Conservation (phyloP, 1,139 yeast species). For the Tardiomyces digboiensis region DNA sequence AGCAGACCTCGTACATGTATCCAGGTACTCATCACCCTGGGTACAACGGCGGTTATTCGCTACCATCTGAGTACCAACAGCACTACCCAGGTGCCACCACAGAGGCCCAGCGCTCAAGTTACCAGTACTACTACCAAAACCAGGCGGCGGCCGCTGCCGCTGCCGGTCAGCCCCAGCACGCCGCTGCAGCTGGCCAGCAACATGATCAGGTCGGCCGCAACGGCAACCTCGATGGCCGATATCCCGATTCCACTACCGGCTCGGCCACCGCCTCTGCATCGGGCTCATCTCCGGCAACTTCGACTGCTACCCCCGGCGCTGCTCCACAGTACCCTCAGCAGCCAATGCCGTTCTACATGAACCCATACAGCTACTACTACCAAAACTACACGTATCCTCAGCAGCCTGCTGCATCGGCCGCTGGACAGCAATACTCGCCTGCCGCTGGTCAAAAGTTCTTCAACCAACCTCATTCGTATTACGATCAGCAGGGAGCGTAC, state of each 20-base stretch:
- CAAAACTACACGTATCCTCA: not conserved
- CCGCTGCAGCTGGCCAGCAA: constrained; percentile 3
- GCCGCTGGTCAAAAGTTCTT: constrained; percentile 1
- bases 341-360: constrained; percentile 18
- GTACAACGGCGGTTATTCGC: constrained; percentile 1
- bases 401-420: not conserved
- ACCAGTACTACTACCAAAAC: constrained; percentile 1
- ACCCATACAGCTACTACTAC: constrained; percentile 2
- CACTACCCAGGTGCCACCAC: not conserved
- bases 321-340: constrained; percentile 1
- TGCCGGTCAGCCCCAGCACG: constrained; percentile 8
- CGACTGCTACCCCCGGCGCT: not conserved
- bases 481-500: constrained; percentile 10
- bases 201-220: constrained; percentile 7
- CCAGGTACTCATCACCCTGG: constrained; percentile 1
- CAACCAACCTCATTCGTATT: constrained; percentile 17
- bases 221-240: constrained; percentile 5
- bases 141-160: constrained; percentile 1
- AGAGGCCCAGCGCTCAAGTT: constrained; percentile 1
- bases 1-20: constrained; percentile 4
- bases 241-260: constrained; percentile 1
- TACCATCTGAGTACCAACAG: not conserved
- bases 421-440: constrained; percentile 1
- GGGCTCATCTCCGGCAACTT: not conserved
- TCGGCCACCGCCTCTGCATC: not conserved